Percentiles rank a stretch among this genome's conserved stretches.
These are phyloP conservation scores for Penicillium odoratum DNA, from an alignment of 495 filamentous ascomycete species.

Conservation along the genomic window DNA sequence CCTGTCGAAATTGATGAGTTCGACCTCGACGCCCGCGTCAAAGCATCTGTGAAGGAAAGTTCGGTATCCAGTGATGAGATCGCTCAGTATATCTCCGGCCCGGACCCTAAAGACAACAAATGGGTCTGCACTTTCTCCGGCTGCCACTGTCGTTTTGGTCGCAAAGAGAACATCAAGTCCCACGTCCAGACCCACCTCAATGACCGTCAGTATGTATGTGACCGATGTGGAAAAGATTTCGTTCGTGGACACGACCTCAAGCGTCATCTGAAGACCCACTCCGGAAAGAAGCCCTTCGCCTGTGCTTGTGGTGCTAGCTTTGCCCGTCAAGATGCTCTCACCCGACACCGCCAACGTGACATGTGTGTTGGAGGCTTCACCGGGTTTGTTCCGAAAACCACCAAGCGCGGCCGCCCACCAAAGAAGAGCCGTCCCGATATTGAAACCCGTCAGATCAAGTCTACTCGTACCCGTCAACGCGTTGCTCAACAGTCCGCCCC, in stretches of 20 bases:
- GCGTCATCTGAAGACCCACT: constrained; percentile 94
- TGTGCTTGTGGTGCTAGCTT: constrained; percentile 91
- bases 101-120: constrained; percentile 68
- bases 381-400: constrained; percentile 70
- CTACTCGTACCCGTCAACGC: constrained; percentile 48
- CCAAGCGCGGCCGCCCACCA: constrained; percentile 62
- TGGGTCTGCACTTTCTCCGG: constrained; percentile 82
- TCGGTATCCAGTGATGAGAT: constrained; percentile 88
- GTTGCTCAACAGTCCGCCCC: constrained; percentile 41
- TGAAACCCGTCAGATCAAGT: constrained; percentile 68
- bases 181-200: constrained; percentile 97
- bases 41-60: constrained; percentile 62
- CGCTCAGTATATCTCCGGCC: constrained; percentile 76
- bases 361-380: constrained; percentile 94
- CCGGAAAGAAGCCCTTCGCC: constrained; percentile 85
- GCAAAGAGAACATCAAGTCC: constrained; percentile 96
- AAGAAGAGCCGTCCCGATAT: constrained; percentile 64
- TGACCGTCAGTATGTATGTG: constrained; percentile 89
- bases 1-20: constrained; percentile 44
- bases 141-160: constrained; percentile 81
- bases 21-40: constrained; percentile 48
- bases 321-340: constrained; percentile 90
- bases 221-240: constrained; percentile 87
- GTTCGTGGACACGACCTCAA: constrained; percentile 97
- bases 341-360: constrained; percentile 87